Conservation (phyloP, 1,284 basidiomycete species). For the Pseudozyma hubeiensis region DNA sequence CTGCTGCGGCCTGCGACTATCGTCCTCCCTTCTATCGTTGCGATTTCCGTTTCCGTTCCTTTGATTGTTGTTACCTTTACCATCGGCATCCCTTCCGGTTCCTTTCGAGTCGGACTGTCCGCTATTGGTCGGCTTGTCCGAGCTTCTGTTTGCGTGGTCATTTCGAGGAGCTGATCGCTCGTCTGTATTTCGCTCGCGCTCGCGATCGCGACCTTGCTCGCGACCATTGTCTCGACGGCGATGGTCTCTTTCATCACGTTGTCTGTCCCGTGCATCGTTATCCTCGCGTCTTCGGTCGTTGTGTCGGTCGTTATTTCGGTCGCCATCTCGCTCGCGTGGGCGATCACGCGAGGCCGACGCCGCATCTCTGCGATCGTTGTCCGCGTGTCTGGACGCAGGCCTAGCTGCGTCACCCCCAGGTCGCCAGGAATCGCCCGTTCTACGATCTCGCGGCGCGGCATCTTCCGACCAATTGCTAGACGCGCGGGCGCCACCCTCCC, state of each 20-base stretch:
- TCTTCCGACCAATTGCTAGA: slow-evolving; percentile 25
- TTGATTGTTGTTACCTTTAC: background rate
- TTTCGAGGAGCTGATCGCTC: slow-evolving; percentile 5
- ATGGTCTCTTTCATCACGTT: slow-evolving; percentile 20
- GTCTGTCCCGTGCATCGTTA: slow-evolving; percentile 4
- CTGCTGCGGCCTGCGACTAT: slow-evolving; percentile 8
- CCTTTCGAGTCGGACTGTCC: slow-evolving; percentile 3
- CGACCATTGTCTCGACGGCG: slow-evolving; percentile 15
- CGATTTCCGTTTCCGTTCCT: slow-evolving; percentile 14
- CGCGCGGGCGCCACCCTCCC: slow-evolving; percentile 5
- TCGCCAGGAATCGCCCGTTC: slow-evolving; percentile 30
- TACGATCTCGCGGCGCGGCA: slow-evolving; percentile 21
- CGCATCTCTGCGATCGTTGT: slow-evolving; percentile 17
- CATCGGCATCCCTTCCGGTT: background rate
- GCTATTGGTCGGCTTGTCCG: slow-evolving; percentile 12
- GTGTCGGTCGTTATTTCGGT: slow-evolving; percentile 11
- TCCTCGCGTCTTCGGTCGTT: slow-evolving; percentile 23
- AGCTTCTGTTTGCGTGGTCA: background rate
- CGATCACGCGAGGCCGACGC: slow-evolving; percentile 11
- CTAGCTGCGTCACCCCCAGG: slow-evolving; percentile 17
- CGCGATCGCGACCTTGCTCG: slow-evolving; percentile 16
- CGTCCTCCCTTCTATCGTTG: slow-evolving; percentile 9
- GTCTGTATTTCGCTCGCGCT: slow-evolving; percentile 12
- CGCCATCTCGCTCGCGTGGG: slow-evolving; percentile 18
- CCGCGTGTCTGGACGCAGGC: slow-evolving; percentile 7